Conservation (phyloP, 164 flowering plant genomes). For the Aristolochia contorta region DNA sequence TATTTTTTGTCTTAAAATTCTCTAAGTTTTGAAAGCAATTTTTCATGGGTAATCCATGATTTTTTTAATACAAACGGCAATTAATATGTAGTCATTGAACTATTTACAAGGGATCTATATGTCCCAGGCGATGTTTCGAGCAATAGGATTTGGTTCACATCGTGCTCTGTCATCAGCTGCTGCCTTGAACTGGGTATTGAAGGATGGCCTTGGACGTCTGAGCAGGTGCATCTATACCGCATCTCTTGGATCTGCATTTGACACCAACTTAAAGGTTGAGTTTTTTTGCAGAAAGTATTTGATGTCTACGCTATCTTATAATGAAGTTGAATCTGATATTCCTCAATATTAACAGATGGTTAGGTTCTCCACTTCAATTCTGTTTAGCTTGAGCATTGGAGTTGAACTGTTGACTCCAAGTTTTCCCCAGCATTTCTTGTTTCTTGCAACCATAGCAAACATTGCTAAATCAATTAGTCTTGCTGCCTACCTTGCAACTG, state of each 20-base stretch:
- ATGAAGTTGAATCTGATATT: not conserved
- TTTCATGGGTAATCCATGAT: not conserved
- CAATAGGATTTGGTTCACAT: slow-evolving; percentile 80
- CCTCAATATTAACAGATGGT: slow-evolving; percentile 53
- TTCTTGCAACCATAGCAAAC: slow-evolving; percentile 83
- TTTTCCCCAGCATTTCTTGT: slow-evolving; percentile 71
- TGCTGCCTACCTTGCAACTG: slow-evolving; percentile 76
- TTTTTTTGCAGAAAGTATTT: not conserved
- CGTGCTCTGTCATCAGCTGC: slow-evolving; percentile 88
- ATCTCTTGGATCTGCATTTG: slow-evolving; percentile 73
- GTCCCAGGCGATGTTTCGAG: slow-evolving; percentile 86
- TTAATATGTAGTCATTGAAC: not conserved
- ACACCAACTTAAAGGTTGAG: slow-evolving; percentile 83
- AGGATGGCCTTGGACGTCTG: slow-evolving; percentile 86
- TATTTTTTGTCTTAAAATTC: not conserved
- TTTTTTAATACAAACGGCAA: not conserved
- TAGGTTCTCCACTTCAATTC: slow-evolving; percentile 71
- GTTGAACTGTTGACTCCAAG: slow-evolving; percentile 83
- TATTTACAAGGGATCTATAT: slow-evolving; percentile 3
- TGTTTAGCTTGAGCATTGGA: slow-evolving; percentile 83
- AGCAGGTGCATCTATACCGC: slow-evolving; percentile 88
- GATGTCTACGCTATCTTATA: not conserved
- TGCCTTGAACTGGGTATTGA: slow-evolving; percentile 86
- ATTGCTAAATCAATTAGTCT: slow-evolving; percentile 86
- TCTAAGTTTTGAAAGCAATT: not conserved